phyloP scores from a whole-genome alignment of 768 basidiomycete species.

The Podaxis sp. region DNA sequence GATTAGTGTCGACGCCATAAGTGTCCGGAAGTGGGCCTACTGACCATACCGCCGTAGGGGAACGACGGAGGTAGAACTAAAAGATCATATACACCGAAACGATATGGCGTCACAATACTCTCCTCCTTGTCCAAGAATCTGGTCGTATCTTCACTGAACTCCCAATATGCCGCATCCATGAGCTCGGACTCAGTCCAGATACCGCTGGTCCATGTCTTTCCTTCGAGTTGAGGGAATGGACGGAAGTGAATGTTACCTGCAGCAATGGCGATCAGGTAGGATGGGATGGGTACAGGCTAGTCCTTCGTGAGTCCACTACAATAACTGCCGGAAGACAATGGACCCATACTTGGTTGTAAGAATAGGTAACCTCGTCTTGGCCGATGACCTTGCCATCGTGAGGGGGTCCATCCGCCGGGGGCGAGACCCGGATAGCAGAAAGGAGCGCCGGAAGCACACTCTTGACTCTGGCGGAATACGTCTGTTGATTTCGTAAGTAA shows the following conservation, averaged over 20 bases:
- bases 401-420: conserved; percentile 63
- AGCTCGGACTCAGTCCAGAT: conserved; percentile 90
- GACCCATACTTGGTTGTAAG: conserved; percentile 67
- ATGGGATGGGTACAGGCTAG: conserved; percentile 82
- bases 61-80: conserved; percentile 89
- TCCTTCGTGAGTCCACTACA: neutral
- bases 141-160: conserved; percentile 86
- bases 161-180: conserved; percentile 76
- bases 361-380: conserved; percentile 70
- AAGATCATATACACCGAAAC: conserved; percentile 86
- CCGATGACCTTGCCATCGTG: conserved; percentile 77
- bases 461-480: conserved; percentile 77
- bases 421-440: conserved; percentile 79
- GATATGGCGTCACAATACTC: conserved; percentile 69
- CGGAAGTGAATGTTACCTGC: conserved; percentile 78
- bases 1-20: neutral
- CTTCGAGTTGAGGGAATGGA: conserved; percentile 55
- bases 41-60: conserved; percentile 89
- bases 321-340: neutral
- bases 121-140: conserved; percentile 78
- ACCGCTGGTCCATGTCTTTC: conserved; percentile 77
- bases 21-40: conserved; percentile 16
- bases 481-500: conserved; percentile 38
- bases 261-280: conserved; percentile 92
- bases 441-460: conserved; percentile 85